These are phyloP conservation scores for Trichoderma koningiopsis DNA, from an alignment of 2,329 filamentous ascomycete species.

Conservation along the genomic window DNA sequence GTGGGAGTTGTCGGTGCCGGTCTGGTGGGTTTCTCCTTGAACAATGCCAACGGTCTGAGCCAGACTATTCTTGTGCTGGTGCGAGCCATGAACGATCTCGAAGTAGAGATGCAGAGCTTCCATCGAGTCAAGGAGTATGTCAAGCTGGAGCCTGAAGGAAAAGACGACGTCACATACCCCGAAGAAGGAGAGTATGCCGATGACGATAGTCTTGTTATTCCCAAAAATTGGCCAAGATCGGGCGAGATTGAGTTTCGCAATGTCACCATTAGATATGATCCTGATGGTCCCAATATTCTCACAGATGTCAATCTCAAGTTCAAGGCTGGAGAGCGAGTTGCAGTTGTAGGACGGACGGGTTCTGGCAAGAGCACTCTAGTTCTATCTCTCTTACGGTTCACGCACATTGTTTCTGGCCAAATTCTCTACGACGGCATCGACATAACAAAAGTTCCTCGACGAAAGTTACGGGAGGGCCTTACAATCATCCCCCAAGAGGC, in stretches of 20 bases:
- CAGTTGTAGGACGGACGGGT: constrained; percentile 78
- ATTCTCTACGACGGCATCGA: constrained; percentile 60
- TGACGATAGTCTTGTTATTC: constrained; percentile 42
- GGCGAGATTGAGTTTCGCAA: constrained; percentile 55
- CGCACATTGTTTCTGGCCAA: constrained; percentile 53
- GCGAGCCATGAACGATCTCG: constrained; percentile 57
- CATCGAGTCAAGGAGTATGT: constrained; percentile 54
- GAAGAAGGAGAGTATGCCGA: constrained; percentile 46
- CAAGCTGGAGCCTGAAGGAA: constrained; percentile 49
- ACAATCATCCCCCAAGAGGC: constrained; percentile 63
- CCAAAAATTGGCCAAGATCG: constrained; percentile 48
- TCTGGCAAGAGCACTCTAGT: constrained; percentile 79
- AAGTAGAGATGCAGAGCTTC: constrained; percentile 59
- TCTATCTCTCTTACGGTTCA: constrained; percentile 58
- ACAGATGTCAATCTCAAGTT: constrained; percentile 54
- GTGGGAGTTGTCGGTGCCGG: constrained; percentile 52
- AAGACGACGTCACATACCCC: constrained; percentile 44
- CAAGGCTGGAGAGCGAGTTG: constrained; percentile 71
- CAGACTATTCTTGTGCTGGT: constrained; percentile 55
- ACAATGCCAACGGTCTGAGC: constrained; percentile 57
- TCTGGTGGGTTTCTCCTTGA: constrained; percentile 58
- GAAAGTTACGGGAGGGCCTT: constrained; percentile 54
- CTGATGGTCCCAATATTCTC: constrained; percentile 51
- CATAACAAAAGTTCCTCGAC: constrained; percentile 54
- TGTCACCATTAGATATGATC: constrained; percentile 52